Evolutionary conservation across 495 filamentous ascomycete genomes (phyloP), one percentile per base, ranked within the genome.

Genomic region (Baudoinia panamericana): DNA sequence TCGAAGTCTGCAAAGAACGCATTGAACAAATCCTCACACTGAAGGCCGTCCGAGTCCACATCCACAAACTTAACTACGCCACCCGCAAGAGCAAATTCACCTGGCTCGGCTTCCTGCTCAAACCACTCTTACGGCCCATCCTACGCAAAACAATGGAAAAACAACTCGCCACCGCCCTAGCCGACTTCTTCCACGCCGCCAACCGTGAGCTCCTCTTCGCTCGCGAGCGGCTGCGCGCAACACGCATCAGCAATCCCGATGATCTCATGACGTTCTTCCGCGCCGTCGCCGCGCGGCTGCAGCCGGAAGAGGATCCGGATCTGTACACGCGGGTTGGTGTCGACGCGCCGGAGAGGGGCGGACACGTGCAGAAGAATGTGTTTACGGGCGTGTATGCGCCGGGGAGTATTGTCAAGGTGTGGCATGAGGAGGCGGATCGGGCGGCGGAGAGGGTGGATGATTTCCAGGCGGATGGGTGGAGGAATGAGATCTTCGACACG

Each of bases 131-230:
- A 11, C 80, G 78, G 22, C 84, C 82, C 2, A 63, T 94, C 28
- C 58, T 96, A 11, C 80, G 84, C 22, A 78, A 77, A 23, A 70
- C 79, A 0, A 59, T 96, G 39, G 84, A 94, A 65, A 72, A 70
- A 45, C 76, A 84, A 55, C 67, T 96, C 15, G 83, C 82, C 0
- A 61, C 69, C 20, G 71, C 72, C 7, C 82, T 94, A 39, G 73
- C 72, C 0, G 71, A 78, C 22, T 65, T 68, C 12, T 67, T 90
- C 15, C 73, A 77, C 36, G 71, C 76, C 1, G 70, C 78, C 9
- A 93, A 96, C 56, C 71, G 85, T 16, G 88, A 96, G 57, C 54
- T 94, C 30, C 56, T 94, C 4, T 94, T 78, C 56, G 87, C 86
- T 0, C 65, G 88, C 0, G 88, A 96, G 56, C 67, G 88, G 3